Conservation (phyloP, 345 rosid genomes). For the Gynandropsis gynandra region DNA sequence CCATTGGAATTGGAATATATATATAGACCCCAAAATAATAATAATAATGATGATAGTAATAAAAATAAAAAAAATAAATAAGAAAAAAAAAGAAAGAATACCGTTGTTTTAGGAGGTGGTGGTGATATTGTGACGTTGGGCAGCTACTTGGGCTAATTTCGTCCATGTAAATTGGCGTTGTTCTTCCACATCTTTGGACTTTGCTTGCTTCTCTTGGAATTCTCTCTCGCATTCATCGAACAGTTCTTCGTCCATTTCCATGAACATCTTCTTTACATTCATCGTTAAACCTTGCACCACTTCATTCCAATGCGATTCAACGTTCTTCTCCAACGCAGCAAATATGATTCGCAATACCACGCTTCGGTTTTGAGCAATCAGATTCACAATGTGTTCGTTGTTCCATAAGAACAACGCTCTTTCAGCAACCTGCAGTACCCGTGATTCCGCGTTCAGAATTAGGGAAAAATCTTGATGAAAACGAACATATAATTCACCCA, state of each 20-base stretch:
- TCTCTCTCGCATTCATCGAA: conserved; percentile 72
- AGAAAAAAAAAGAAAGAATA: too few relatives aligned
- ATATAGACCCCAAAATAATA: background rate
- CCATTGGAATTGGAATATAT: too few relatives aligned
- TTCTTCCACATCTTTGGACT: conserved; percentile 54
- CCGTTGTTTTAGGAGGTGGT: conserved; percentile 15
- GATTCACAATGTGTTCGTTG: conserved; percentile 69
- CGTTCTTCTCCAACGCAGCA: conserved; percentile 72
- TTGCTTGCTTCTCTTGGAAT: conserved; percentile 53
- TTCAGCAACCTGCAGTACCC: conserved; percentile 69
- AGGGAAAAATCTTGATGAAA: background rate
- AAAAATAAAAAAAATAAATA: background rate
- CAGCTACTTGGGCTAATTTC: conserved; percentile 66
- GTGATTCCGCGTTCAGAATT: background rate
- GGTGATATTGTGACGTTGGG: conserved; percentile 43
- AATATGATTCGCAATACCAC: conserved; percentile 67
- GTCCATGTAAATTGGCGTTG: conserved; percentile 66
- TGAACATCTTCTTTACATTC: conserved; percentile 72
- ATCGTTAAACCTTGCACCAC: conserved; percentile 75
- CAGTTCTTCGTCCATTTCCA: conserved; percentile 74
- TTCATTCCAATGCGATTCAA: conserved; percentile 72
- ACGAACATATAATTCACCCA: too few relatives aligned
- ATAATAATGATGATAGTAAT: background rate
- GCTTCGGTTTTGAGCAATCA: conserved; percentile 65
- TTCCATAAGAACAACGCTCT: conserved; percentile 90